Base-by-base conservation (phyloP, 345 rosid genomes). In the Excoecaria cochinchinensis region DNA sequence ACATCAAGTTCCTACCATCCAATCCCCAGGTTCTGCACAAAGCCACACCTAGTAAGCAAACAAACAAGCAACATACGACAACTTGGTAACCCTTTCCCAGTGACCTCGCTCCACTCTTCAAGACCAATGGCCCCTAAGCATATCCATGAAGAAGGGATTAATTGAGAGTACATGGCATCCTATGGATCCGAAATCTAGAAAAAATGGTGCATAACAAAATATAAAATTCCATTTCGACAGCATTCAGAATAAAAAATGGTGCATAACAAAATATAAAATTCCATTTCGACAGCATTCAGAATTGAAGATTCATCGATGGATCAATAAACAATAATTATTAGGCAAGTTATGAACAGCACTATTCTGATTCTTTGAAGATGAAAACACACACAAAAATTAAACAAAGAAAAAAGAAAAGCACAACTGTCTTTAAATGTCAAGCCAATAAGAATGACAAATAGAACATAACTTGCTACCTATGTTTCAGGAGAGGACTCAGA, bases 21-120 rank as follows among this genome's bases (percentile, higher is more conserved):
- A 85, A 82, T 87, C 89, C 90, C 90, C 93, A 90, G 81, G 82
- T 84, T 75, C 89, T 73, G 87, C 89, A 86, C 83, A 84, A 87
- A 82, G 87, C 91, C 91, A 88, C 82, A 92, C 90, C 98, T 89
- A 92, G 84, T 85, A 94, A 91, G 88, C 86, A 92, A 92, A 89
- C 86, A 87, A 77, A 88, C 76, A 87, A 83, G 84, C 73, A 86
- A 76, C 73, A 80, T 15, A 80, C n/a, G 77, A 73, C 61, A 80
- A 78, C 73, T 67, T 77, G 73, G 76, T 70, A 73, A 71, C 82
- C 77, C 82, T 59, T 80, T 39, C 81, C 50, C 72, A 64, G 60
- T 61, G n/a, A 58, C 58, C 36, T 63, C 74, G 36, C 74, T 71
- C 79, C 76, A 56, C 70, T 50, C 69, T 57, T 73, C 14, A 55